Conservation (phyloP, 2,329 filamentous ascomycete species). For the Plectosphaerella sp. region DNA sequence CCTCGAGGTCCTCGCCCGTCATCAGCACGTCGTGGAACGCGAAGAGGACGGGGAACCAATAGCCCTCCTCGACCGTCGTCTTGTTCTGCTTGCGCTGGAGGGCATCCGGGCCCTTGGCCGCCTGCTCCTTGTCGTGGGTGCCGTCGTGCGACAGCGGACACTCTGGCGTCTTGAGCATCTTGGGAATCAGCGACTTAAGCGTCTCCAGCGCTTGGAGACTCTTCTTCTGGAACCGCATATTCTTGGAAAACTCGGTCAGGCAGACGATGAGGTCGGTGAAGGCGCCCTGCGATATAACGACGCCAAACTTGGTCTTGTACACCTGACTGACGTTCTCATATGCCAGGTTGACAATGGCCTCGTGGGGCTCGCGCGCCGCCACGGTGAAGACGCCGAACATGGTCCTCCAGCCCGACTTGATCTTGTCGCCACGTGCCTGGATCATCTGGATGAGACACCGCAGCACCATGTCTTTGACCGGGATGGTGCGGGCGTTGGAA, state of each 20-base stretch:
- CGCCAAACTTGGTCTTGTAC: constrained; percentile 91
- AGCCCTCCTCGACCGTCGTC: constrained; percentile 92
- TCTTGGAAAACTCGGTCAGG: constrained; percentile 97
- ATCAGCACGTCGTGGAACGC: constrained; percentile 98
- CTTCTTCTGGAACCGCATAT: constrained; percentile 98
- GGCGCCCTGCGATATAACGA: constrained; percentile 92
- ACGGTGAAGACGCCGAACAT: constrained; percentile 99
- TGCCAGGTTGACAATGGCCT: constrained; percentile 92
- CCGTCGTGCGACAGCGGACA: constrained; percentile 74
- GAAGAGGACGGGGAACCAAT: constrained; percentile 97
- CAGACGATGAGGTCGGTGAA: constrained; percentile 97
- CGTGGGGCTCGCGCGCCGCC: constrained; percentile 86
- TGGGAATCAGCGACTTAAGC: constrained; percentile 86
- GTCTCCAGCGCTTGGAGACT: constrained; percentile 93
- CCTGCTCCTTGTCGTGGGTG: constrained; percentile 24
- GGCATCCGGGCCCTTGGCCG: constrained; percentile 37
- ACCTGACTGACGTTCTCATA: constrained; percentile 96
- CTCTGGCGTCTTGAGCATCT: constrained; percentile 93
- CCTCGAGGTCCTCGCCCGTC: constrained; percentile 97
- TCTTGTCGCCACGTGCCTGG: constrained; percentile 92
- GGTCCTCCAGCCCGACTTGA: constrained; percentile 95
- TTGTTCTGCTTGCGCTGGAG: constrained; percentile 57
- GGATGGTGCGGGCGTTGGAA: constrained; percentile 82
- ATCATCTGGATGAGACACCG: constrained; percentile 99
- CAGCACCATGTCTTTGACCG: constrained; percentile 96